Base-by-base conservation (phyloP, 129 eudicot species). In the Smallanthus sonchifolius region DNA sequence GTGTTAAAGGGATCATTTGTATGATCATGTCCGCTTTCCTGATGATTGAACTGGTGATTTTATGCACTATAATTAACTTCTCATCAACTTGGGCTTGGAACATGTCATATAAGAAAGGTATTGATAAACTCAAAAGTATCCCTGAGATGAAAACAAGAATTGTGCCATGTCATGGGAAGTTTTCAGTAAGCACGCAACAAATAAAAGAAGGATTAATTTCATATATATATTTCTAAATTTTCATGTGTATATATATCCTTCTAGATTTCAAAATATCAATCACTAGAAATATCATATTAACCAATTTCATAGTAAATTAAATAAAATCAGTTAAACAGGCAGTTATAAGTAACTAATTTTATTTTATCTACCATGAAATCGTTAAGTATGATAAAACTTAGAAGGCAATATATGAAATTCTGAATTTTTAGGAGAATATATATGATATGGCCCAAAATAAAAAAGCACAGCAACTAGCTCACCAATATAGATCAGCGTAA, bases 401-500 rank as follows among this genome's bases (percentile, higher is more conserved):
- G 10, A 45, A 7, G 34, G 63, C 1, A 4, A 19, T 20, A 20
- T 7, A 56, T 56, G 14, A 17, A 24, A 8, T 1, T 24, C 10
- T 3, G 35, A 56, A 56, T 13, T 56, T 10, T 56, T 56, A 10
- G 36, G 34, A 56, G 36, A 36, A 20, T 24, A 2, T 52, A 52
- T 55, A 45, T 13, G 20, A 55, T 4, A 20, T 10, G 34, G 34
- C 63, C 34, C 34, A 8, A 56, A 56, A 56, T 2, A 20, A 3
- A 19, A 55, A 51, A 51, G 34, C 66, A 52, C 52, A 14, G 61
- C 6, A 62, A 36, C 54, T 6, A 56, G 81, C 88, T 90, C 63
- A 94, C 98, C 98, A 17, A 86, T 80, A 72, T 94, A 94, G 54
- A 90, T 40, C 77, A 94, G 73, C 4, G 98, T 88, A 76, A 94